Base-by-base conservation (phyloP, 306 rosid species). In the Coriaria nepalensis region DNA sequence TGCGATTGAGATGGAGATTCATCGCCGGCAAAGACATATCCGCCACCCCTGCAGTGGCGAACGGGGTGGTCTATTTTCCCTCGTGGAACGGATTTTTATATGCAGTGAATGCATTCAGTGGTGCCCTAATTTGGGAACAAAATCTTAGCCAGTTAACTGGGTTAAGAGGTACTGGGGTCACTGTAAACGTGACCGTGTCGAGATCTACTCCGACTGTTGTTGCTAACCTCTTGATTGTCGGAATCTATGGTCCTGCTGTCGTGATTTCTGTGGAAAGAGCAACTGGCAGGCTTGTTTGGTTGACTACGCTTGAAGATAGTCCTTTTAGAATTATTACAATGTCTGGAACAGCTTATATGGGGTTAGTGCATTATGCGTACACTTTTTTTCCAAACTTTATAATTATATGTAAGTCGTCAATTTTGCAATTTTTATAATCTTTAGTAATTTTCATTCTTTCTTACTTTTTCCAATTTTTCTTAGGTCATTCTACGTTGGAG, bases 11-110 rank as follows among this genome's bases (percentile, higher is more conserved):
- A 35, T 72, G 69, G 69, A 56, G 35, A 13, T 66, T 66, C 55
- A 36, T 66, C 5, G 77, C 66, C 0, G 73, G 66, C 0, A 66
- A 45, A 44, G 73, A 72, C 50, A 61, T 66, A 37, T 52, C 60
- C 0, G 77, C 77, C 7, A 72, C 69, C 5, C 73, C 69, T 1
- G 59, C 69, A 10, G 44, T 72, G 12, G 69, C 69, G 6, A 34
- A 39, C 5, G 73, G 73, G 32, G 53, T 42, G 35, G 63, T 62
- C 33, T 57, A 72, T 37, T 72, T 72, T 41, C 77, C 77, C 10
- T 72, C 77, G 3, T 72, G 77, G 77, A 62, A 72, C 13, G 69
- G 77, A 13, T 40, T 52, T 35, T 40, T 72, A 15, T 62, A 62
- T 33, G 73, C 66, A 0, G 69, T 72, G 12, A 49, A 58, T 45